Percentiles rank a stretch among this genome's conserved stretches.
phyloP scores from a whole-genome alignment of 2,329 filamentous ascomycete species.

The Colletotrichum gigasporum region DNA sequence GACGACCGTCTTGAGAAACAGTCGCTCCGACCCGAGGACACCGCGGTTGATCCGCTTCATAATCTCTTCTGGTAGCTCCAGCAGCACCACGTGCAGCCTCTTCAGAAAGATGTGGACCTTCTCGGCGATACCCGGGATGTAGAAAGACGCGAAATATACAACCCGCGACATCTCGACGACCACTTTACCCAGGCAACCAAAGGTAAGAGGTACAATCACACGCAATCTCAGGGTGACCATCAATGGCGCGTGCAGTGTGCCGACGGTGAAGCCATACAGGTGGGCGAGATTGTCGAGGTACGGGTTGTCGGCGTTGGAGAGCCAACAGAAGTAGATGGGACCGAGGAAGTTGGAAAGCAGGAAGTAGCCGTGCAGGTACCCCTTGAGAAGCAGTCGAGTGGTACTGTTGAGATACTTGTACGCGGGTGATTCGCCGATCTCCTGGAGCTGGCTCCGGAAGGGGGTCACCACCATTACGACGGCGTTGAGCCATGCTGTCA shows the following conservation, averaged over 20 bases:
- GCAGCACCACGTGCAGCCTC: not conserved
- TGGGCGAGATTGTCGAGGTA: slow-evolving; percentile 11
- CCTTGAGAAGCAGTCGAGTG: slow-evolving; percentile 9
- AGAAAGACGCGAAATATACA: not conserved
- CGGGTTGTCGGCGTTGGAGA: not conserved
- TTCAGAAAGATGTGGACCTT: not conserved
- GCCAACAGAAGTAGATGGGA: slow-evolving; percentile 4
- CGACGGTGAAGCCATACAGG: slow-evolving; percentile 22
- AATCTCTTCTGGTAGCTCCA: not conserved
- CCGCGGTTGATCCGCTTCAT: not conserved
- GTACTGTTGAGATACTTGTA: not conserved
- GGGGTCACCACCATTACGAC: not conserved
- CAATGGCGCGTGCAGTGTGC: slow-evolving; percentile 7
- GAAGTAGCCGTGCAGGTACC: slow-evolving; percentile 18
- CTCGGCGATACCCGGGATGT: not conserved
- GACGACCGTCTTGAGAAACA: not conserved
- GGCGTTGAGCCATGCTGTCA: slow-evolving; percentile 9
- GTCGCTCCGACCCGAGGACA: not conserved
- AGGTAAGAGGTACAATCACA: not conserved
- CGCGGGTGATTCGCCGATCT: not conserved
- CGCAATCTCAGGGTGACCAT: not conserved
- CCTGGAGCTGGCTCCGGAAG: not conserved
- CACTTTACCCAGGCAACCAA: not conserved
- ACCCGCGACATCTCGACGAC: not conserved
- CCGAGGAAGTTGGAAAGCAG: slow-evolving; percentile 17